Percentiles rank a stretch among this genome's conserved stretches.
Conservation (phyloP, 345 rosid species). For the Eucalyptus sp. region DNA sequence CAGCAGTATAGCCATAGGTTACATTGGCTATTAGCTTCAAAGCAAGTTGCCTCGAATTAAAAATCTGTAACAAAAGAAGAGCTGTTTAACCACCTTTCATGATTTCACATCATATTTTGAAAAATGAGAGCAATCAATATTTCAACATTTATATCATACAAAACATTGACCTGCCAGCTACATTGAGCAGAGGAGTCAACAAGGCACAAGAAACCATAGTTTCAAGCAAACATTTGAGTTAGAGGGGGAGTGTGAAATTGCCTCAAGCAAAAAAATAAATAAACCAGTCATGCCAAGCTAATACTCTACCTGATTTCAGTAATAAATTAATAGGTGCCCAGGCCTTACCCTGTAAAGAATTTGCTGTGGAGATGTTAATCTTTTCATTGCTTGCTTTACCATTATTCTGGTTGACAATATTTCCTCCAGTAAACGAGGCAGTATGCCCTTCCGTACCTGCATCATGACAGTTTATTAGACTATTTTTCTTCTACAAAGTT, state of each 20-base stretch:
- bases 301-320: neutral
- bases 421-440: conserved; percentile 88
- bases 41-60: conserved; percentile 97
- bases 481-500: neutral
- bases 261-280: neutral
- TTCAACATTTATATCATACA: neutral
- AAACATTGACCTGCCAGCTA: neutral
- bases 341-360: conserved; percentile 76
- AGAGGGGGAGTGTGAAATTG: neutral
- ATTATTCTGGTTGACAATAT: conserved; percentile 89
- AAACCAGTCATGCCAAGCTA: neutral
- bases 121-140: neutral
- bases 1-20: conserved; percentile 96
- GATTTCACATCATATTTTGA: neutral
- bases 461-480: neutral
- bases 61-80: conserved; percentile 51
- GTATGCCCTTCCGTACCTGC: conserved; percentile 70
- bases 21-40: conserved; percentile 95
- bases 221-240: neutral
- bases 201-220: neutral
- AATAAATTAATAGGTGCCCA: neutral
- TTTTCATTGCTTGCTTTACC: conserved; percentile 91
- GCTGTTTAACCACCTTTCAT: neutral
- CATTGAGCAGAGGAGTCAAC: neutral
- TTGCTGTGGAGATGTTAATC: conserved; percentile 61